phyloP scores from a whole-genome alignment of 2,329 filamentous ascomycete species.

The Conoideocrella luteorostrata region DNA sequence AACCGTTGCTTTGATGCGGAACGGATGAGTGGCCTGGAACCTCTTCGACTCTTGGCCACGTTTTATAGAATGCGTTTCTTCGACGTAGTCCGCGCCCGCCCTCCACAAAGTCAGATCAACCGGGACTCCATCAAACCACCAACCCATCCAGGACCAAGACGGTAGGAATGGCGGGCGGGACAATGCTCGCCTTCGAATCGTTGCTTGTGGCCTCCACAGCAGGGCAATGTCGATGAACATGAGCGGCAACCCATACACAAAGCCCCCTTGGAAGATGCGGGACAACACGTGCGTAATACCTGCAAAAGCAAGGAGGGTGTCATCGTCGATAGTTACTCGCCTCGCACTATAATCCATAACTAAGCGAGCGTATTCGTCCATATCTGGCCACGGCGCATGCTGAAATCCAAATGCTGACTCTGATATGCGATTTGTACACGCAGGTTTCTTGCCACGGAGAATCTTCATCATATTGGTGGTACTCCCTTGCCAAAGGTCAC shows the following conservation, averaged over 20 bases:
- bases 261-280: slow-evolving; percentile 34
- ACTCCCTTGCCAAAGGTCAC: slow-evolving; percentile 34
- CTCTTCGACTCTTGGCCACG: slow-evolving; percentile 26
- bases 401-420: slow-evolving; percentile 30
- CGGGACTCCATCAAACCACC: slow-evolving; percentile 39
- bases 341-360: slow-evolving; percentile 37
- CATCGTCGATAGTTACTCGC: slow-evolving; percentile 32
- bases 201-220: slow-evolving; percentile 38
- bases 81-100: slow-evolving; percentile 37
- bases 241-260: slow-evolving; percentile 39
- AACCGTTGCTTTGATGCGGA: slow-evolving; percentile 32
- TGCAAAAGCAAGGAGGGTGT: slow-evolving; percentile 35
- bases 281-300: slow-evolving; percentile 37
- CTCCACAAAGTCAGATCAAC: slow-evolving; percentile 37
- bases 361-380: slow-evolving; percentile 39
- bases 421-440: slow-evolving; percentile 26
- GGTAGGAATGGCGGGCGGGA: slow-evolving; percentile 32
- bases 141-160: slow-evolving; percentile 43
- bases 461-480: slow-evolving; percentile 24
- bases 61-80: slow-evolving; percentile 26
- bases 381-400: slow-evolving; percentile 37
- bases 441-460: slow-evolving; percentile 23
- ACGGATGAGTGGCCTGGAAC: slow-evolving; percentile 29
- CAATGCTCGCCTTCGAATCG: slow-evolving; percentile 32
- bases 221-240: slow-evolving; percentile 39